Conservation (phyloP, 305 asterid genomes). For the Fraxinus dipetala region DNA sequence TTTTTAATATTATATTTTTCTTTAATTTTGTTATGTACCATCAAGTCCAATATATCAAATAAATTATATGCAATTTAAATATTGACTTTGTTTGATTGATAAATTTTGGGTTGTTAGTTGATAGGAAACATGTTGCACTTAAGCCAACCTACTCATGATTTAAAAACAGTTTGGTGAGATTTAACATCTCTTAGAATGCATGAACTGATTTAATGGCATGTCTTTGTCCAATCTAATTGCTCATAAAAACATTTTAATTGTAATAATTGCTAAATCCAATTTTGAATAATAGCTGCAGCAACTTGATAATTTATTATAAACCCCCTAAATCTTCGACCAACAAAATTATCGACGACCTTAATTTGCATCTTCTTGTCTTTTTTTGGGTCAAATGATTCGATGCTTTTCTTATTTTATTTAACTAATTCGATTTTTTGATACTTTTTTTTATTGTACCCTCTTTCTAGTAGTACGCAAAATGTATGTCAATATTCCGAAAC, state of each 20-base stretch:
- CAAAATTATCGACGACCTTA: neutral
- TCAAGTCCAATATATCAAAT: neutral
- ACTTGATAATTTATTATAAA: neutral
- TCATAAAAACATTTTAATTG: neutral
- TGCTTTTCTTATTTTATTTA: neutral
- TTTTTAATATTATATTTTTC: neutral
- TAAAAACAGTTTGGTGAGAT: neutral
- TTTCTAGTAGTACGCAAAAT: neutral
- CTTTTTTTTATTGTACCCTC: neutral
- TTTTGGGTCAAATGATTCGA: neutral
- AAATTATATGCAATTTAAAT: neutral
- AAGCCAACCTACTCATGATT: neutral
- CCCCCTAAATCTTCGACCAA: neutral
- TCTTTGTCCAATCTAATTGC: neutral
- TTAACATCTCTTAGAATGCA: neutral
- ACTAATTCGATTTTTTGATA: neutral
- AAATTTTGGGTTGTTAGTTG: neutral
- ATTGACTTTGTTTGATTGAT: neutral
- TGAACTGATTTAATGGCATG: neutral
- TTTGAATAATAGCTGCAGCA: neutral
- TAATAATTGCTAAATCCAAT: neutral
- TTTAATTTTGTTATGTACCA: neutral
- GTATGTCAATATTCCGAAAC: neutral
- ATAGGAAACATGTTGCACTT: slow-evolving; percentile 7
- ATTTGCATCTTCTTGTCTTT: neutral